Evolutionary conservation across 208 protist species (phyloP).

Genomic region (Acanthamoeba divionensis): DNA sequence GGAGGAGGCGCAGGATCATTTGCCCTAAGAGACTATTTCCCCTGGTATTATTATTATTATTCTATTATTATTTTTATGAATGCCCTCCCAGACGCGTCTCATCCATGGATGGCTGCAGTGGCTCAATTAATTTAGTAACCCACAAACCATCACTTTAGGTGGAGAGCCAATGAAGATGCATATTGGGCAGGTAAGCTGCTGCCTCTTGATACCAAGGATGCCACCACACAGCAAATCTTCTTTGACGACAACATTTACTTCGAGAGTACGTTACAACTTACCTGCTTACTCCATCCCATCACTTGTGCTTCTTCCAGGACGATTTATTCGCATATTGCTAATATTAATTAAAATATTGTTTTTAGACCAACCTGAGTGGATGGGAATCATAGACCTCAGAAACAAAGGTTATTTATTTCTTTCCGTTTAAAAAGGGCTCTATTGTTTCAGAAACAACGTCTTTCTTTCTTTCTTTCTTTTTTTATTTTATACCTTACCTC

Average conservation of each 20-base stretch:
- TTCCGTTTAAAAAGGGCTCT: not conserved
- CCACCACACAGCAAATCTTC: not conserved
- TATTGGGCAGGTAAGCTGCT: not conserved
- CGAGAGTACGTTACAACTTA: not conserved
- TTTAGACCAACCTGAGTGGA: not conserved
- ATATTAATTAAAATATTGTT: not conserved
- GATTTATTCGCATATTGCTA: not conserved
- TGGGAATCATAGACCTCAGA: slow-evolving; percentile 9
- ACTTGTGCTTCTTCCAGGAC: not conserved
- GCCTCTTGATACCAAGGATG: not conserved
- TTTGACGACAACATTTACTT: slow-evolving; percentile 35
- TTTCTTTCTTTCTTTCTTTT: not conserved
- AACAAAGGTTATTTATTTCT: not conserved
- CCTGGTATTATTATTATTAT: not conserved
- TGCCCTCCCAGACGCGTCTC: not conserved
- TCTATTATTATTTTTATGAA: not conserved
- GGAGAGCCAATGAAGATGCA: not conserved
- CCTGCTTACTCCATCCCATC: not conserved
- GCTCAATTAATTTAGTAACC: no score
- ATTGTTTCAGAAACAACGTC: not conserved
- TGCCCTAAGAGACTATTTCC: not conserved
- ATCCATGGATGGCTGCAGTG: no score
- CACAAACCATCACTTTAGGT: not conserved
- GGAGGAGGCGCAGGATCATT: no score
- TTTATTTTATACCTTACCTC: not conserved